Evolutionary conservation across 805 yeast genomes (phyloP), one percentile per base, ranked within the genome.

Genomic region (Teunomyces kruisii): DNA sequence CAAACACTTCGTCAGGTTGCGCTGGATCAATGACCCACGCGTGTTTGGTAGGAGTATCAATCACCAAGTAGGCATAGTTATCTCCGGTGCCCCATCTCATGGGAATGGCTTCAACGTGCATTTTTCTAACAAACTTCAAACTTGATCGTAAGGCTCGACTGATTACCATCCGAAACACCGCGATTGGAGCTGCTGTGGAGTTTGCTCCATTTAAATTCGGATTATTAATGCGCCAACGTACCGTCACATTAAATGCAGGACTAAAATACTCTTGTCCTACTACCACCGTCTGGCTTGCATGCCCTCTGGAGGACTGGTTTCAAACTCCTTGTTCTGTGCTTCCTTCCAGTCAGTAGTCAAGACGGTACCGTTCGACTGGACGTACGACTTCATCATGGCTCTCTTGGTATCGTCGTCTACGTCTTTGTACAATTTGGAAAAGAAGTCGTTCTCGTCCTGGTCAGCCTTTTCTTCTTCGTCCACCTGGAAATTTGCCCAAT

Each of bases 11-110:
- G 4, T 74, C 62, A 1, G 96, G 92, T 54, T 84, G 86, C 1
- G 98, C 98, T 1, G 98, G 96, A 57, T 94, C 99, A 51, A 94
- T 84, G 28, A 94, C 55, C 84, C 96, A 87, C 4, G 96, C 80
- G 47, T 81, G 75, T 39, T 70, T 76, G 6, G 89, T 75, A 13
- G 73, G 70, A 17, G 78, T 79, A 65, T 91, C 97, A 14, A 80
- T 75, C 27, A 94, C 61, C 8, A 91, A 63, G 62, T 94, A 94
- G 55, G 91, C 78, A 67, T 91, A 94, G 70, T 94, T 94, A 60
- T 92, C 94, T 44, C 97, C 96, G 19, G 81, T 62, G 43, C 92
- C 88, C 97, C 98, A 92, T 65, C 97, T 80, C 96, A 91, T 91
- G 44, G 92, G 91, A 54, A 94, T 80, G 26, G 85, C 68, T 54